A percentile compares a stretch with the other conserved stretches of the same genome.
Evolutionary conservation across 2,329 filamentous ascomycete genomes (phyloP).

Genomic region (Metarhizium guizhouense): DNA sequence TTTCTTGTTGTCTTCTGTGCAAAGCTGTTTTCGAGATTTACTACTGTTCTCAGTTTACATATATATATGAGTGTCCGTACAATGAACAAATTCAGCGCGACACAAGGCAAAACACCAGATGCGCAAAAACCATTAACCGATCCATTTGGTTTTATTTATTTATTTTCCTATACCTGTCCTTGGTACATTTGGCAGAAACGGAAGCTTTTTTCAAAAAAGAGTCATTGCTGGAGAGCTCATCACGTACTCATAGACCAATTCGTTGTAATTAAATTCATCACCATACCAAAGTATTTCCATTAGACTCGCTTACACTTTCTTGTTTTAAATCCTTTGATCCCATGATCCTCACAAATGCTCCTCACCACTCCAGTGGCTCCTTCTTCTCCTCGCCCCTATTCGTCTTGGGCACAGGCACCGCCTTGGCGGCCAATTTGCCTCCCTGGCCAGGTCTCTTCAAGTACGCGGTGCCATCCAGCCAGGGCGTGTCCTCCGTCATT

Average conservation of each 20-base stretch:
- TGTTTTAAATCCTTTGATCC: background rate
- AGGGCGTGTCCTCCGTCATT: conserved; percentile 71
- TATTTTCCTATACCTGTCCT: background rate
- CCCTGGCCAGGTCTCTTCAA: conserved; percentile 45
- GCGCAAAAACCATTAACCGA: no score
- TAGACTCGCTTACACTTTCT: background rate
- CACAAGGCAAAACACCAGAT: no score
- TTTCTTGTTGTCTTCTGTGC: no score
- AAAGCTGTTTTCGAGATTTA: no score
- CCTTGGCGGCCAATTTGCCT: conserved; percentile 48
- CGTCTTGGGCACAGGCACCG: conserved; percentile 71
- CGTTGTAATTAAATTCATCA: background rate
- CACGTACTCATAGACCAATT: background rate
- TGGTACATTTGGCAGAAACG: background rate
- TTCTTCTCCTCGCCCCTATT: conserved; percentile 77
- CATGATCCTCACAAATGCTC: background rate
- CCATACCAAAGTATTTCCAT: background rate
- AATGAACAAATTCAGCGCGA: no score
- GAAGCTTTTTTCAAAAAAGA: background rate
- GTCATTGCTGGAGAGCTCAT: background rate
- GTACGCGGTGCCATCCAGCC: conserved; percentile 83
- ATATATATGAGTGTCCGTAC: no score
- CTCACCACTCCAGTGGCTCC: conserved; percentile 84
- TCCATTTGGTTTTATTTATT: no score
- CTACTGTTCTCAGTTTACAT: no score